Base-by-base conservation (phyloP, 768 basidiomycete genomes). In the Podaxis sp. region DNA sequence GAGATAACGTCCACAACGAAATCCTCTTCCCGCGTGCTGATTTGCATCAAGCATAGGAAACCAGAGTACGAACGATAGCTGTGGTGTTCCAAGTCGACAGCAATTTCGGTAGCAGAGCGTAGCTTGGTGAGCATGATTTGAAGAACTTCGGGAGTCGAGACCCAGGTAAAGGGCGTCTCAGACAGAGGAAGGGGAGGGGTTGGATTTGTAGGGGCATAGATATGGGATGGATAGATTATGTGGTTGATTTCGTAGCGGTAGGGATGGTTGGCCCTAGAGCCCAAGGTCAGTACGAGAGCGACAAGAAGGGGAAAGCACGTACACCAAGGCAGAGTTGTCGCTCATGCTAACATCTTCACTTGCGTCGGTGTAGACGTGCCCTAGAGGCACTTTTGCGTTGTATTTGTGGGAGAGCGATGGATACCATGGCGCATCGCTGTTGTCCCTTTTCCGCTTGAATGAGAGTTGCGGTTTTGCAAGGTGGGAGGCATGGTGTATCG, bases 21-120 rank as follows among this genome's bases (percentile, higher is more conserved):
- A 72, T 99, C 96, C 64, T 86, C 82, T 5, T 87, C 82, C 59
- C 95, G 77, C 8, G 92, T 94, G 68, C 91, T 92, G 64, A 96
- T 83, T 73, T 96, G 95, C 87, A 98, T 96, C 60, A 99, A 77
- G 70, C 95, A 97, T 26, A 97, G 81, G 69, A 98, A 94, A 2
- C 97, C 96, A 11, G 75, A 73, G 72, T 90, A 98, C 3, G 89
- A 87, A 40, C 95, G 83, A 68, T 90, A 92, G 65, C 85, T 89
- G 79, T 99, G 95, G 71, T 98, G 92, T 75, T 99, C 96, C 30
- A 99, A 78, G 75, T 99, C 97, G 26, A 99, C 82, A 0, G 97
- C 96, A 58, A 99, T 87, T 73, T 96, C 95, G 26, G 75, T 76
- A n/a, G 80, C 82, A 4, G 72, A 70, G 28, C 83, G 82, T n/a